Base-by-base conservation (phyloP, 257 asterid genomes). In the Nyctanthes arbortristis region DNA sequence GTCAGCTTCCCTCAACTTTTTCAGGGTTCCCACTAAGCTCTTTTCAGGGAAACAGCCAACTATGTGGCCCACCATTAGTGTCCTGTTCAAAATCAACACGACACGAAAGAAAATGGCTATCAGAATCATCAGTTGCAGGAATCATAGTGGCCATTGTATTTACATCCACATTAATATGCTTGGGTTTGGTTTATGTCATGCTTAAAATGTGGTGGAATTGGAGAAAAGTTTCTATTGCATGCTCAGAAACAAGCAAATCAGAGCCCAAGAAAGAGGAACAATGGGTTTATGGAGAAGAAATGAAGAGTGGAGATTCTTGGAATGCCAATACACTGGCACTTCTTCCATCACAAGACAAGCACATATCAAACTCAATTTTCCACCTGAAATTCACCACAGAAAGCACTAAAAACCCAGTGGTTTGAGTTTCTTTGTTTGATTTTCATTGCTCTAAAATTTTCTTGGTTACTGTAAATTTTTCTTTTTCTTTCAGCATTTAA, bases 151-250 rank as follows among this genome's bases (percentile, higher is more conserved):
- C 82, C 68, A 93, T 93, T 78, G 98, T 83, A 33, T 88, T 90
- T 62, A 85, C 90, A 0, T 80, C 98, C 61, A 88, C 93, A 5
- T 70, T 90, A 63, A 90, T 93, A 11, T 93, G 98, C 70, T 61
- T 88, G 83, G 80, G 63, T 49, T 32, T 93, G 90, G 63, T 93
- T 66, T 93, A 93, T 40, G 45, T 80, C 61, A 93, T 93, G 96
- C 49, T 83, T 34, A 79, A 91, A 79, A 88, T 93, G 16, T 90
- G 95, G 95, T 85, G 89, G 85, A 88, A 88, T 58, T 93, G 98
- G 98, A 79, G 97, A 64, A 88, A 80, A 16, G 93, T 88, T 25
- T 82, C 92, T 1, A 65, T 93, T 76, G 81, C 96, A n/a, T 90
- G 97, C 85, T 82, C 96, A 18, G 95, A 84, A 32, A 87, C 73